phyloP scores from a whole-genome alignment of 768 basidiomycete species.

The Tremella mesenterica region DNA sequence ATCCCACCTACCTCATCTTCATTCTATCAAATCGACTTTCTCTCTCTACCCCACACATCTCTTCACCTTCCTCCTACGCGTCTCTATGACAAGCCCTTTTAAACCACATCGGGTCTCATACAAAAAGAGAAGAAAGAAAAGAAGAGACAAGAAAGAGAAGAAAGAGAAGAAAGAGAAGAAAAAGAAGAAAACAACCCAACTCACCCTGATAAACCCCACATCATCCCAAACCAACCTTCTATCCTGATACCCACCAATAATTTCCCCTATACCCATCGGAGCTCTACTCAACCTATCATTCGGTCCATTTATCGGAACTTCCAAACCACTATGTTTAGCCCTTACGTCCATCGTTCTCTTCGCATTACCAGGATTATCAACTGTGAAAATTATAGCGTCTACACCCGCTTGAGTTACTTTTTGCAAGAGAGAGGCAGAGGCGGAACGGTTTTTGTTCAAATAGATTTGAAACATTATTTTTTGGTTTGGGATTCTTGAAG shows the following conservation, averaged over 20 bases:
- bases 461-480: constrained; percentile 54
- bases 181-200: too few relatives aligned
- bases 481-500: constrained; percentile 35
- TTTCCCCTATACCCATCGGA: constrained; percentile 39
- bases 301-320: constrained; percentile 16
- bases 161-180: too few relatives aligned
- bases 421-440: constrained; percentile 60
- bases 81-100: too few relatives aligned
- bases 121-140: too few relatives aligned
- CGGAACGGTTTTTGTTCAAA: constrained; percentile 62
- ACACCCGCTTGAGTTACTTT: constrained; percentile 67
- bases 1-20: too few relatives aligned
- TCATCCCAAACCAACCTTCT: constrained; percentile 44
- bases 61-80: too few relatives aligned
- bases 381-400: constrained; percentile 83
- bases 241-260: constrained; percentile 44
- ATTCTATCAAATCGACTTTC: too few relatives aligned
- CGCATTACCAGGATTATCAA: constrained; percentile 74
- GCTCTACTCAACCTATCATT: constrained; percentile 11
- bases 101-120: too few relatives aligned
- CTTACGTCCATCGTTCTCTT: constrained; percentile 51
- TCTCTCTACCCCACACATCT: too few relatives aligned
- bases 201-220: constrained; percentile 38
- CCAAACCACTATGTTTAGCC: constrained; percentile 21
- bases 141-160: too few relatives aligned